These are phyloP conservation scores for Smallanthus sonchifolius DNA, from an alignment of 129 eudicot genomes.

Conservation along the genomic window DNA sequence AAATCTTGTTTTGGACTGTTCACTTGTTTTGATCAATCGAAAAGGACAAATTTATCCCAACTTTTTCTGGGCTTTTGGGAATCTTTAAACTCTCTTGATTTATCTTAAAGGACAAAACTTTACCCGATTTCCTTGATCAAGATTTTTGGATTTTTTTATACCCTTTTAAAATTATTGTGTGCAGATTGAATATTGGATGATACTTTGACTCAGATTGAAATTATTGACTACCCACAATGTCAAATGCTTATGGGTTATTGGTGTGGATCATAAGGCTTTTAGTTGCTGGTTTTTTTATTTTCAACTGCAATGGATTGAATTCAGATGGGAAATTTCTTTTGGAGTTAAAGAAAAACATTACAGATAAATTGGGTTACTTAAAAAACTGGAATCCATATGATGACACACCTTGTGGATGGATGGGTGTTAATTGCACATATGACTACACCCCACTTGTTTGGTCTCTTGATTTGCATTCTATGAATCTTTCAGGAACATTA, in stretches of 20 bases:
- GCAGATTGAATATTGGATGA: slow-evolving; percentile 10
- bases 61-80: slow-evolving; percentile 19
- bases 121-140: background rate
- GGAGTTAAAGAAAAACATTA: slow-evolving; percentile 57
- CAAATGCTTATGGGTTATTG: slow-evolving; percentile 16
- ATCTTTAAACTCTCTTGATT: slow-evolving; percentile 17
- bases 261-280: slow-evolving; percentile 33
- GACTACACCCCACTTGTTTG: slow-evolving; percentile 37
- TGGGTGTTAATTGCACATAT: slow-evolving; percentile 75
- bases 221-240: slow-evolving; percentile 36
- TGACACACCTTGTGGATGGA: slow-evolving; percentile 75
- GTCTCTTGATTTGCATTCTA: slow-evolving; percentile 52
- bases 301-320: slow-evolving; percentile 61
- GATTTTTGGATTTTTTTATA: slow-evolving; percentile 4
- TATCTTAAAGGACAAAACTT: slow-evolving; percentile 27
- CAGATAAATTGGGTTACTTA: slow-evolving; percentile 42
- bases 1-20: slow-evolving; percentile 27
- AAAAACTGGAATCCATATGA: slow-evolving; percentile 63
- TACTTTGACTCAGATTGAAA: slow-evolving; percentile 8
- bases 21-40: slow-evolving; percentile 25
- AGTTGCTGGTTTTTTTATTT: slow-evolving; percentile 25
- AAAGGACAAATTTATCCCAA: slow-evolving; percentile 26
- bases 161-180: slow-evolving; percentile 11
- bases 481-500: slow-evolving; percentile 84
- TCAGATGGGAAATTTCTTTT: slow-evolving; percentile 62